Evolutionary conservation across 495 filamentous ascomycete species (phyloP).

Genomic region (Daldinia concentrica): DNA sequence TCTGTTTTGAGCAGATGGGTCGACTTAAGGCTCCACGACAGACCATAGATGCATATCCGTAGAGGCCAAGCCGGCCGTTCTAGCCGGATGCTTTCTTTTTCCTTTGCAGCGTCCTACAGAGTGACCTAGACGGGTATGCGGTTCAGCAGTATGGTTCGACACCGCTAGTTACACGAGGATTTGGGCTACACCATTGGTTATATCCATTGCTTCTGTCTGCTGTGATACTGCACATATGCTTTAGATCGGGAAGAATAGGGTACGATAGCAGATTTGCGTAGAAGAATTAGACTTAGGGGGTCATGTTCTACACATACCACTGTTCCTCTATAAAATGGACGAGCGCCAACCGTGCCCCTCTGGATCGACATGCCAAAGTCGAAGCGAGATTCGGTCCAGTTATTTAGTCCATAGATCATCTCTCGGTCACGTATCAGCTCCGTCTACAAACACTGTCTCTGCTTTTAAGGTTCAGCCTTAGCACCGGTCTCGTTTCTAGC

Average conservation of each 20-base stretch:
- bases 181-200: conserved; percentile 14
- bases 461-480: conserved; percentile 31
- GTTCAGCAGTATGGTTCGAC: conserved; percentile 19
- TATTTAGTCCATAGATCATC: conserved; percentile 31
- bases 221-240: conserved; percentile 18
- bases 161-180: conserved; percentile 17
- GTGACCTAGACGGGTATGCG: not conserved
- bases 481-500: conserved; percentile 8
- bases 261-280: conserved; percentile 2
- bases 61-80: conserved; percentile 22
- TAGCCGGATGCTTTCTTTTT: conserved; percentile 2
- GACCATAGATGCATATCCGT: conserved; percentile 6
- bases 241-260: conserved; percentile 1
- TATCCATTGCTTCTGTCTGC: conserved; percentile 2
- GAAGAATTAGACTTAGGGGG: not conserved
- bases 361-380: conserved; percentile 21
- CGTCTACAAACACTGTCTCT: conserved; percentile 7
- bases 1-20: conserved; percentile 20
- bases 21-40: conserved; percentile 34
- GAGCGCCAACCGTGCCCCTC: conserved; percentile 15
- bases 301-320: conserved; percentile 10
- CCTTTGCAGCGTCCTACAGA: conserved; percentile 24
- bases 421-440: conserved; percentile 3
- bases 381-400: conserved; percentile 25
- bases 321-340: conserved; percentile 35